Evolutionary conservation across 2,329 filamentous ascomycete species (phyloP).

Genomic region (Xylariaceae sp.): DNA sequence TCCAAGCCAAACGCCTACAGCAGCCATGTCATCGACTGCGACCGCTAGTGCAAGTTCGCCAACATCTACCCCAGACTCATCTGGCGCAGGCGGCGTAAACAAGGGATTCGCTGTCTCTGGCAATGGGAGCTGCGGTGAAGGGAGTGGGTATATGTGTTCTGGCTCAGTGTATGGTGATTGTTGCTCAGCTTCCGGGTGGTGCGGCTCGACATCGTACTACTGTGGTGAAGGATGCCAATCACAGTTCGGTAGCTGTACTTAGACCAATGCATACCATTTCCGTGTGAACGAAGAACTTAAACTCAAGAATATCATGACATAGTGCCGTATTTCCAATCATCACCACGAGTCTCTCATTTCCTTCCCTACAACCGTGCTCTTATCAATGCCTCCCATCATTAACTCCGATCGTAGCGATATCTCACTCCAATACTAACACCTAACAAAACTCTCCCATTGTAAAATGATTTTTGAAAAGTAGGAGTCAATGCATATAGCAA

Average conservation of each 20-base stretch:
- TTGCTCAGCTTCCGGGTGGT: constrained; percentile 3
- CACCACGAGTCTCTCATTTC: too few relatives aligned
- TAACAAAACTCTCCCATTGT: too few relatives aligned
- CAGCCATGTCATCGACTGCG: not conserved
- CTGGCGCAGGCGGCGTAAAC: not conserved
- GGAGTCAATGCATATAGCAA: too few relatives aligned
- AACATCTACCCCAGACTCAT: not conserved
- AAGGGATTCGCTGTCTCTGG: not conserved
- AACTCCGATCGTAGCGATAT: too few relatives aligned
- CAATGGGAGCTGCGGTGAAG: constrained; percentile 2
- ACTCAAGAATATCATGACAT: too few relatives aligned
- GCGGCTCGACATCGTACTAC: constrained; percentile 3
- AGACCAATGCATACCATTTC: not conserved
- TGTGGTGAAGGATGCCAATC: constrained; percentile 5
- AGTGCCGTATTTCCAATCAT: too few relatives aligned
- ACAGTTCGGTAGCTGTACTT: constrained; percentile 4
- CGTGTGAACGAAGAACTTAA: too few relatives aligned
- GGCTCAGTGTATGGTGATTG: constrained; percentile 4
- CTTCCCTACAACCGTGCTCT: too few relatives aligned
- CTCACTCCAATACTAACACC: too few relatives aligned
- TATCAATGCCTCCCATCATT: too few relatives aligned
- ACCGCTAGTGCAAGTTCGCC: not conserved
- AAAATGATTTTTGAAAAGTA: too few relatives aligned
- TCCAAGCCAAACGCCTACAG: not conserved
- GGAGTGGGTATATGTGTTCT: constrained; percentile 1